Base-by-base conservation (phyloP, 345 rosid genomes). In the Mangifera indica region DNA sequence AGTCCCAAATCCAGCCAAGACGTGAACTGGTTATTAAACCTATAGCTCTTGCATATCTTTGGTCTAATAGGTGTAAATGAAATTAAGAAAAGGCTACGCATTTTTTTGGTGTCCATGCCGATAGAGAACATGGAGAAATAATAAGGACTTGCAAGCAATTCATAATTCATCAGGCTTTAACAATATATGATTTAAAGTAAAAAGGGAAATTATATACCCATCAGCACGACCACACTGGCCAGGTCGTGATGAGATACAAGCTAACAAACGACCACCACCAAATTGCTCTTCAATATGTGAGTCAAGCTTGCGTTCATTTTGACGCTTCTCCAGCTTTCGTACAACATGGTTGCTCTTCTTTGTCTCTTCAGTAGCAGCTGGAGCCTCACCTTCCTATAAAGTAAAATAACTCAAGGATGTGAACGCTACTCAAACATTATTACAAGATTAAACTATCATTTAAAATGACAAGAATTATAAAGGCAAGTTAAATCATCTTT, bases 181-280 rank as follows among this genome's bases (percentile, higher is more conserved):
- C 40, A 40, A 25, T 10, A 12, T 10, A 51, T 21, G 32, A 0
- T 13, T 21, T 13, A 46, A 29, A 29, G n/a, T 29, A 29, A 3
- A 29, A n/a, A 22, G 42, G 9, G 12, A 44, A 12, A 32, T 5
- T 37, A 63, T 74, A 58, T 74, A 84, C 87, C 87, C 87, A 72
- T 84, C 87, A 60, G 83, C 83, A 76, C 85, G 84, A 67, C 87
- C 87, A 2, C 87, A 81, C 65, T 84, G 87, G 18, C 87, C 87
- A 34, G 87, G 87, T n/a, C 87, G 78, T 26, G 87, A 81, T 71
- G 87, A 77, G 55, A 84, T 84, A 20, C 80, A 78, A 1, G 87
- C 87, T 44, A 81, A 72, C 71, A 81, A 68, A 58, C 87, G 83
- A 21, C 87, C 87, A 58, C 84, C 51, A 7, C 87, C 69, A 53